Evolutionary conservation across 164 flowering plant species (phyloP).

Genomic region (Chloranthus sessilifolius): DNA sequence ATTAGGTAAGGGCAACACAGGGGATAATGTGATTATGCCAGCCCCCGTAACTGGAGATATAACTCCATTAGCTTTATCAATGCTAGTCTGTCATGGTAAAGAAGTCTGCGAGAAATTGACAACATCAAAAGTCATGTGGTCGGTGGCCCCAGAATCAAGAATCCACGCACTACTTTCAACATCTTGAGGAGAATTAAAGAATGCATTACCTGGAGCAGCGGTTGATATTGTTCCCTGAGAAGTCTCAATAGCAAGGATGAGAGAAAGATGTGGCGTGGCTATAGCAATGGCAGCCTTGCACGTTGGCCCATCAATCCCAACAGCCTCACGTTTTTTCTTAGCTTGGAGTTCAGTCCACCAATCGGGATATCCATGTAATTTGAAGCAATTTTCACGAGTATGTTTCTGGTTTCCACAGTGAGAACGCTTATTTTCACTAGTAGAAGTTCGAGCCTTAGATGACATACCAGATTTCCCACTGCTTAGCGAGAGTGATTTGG

Average conservation of each 20-base stretch:
- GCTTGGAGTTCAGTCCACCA: constrained; percentile 9
- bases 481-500: neutral
- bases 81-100: neutral
- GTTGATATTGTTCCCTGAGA: too few species aligned
- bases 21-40: neutral
- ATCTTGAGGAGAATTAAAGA: too few species aligned
- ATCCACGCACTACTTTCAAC: neutral
- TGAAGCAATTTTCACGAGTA: constrained; percentile 9
- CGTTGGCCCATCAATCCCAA: neutral
- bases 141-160: neutral
- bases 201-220: neutral
- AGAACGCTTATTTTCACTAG: constrained; percentile 7
- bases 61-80: constrained; percentile 11
- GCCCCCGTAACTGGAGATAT: constrained; percentile 6
- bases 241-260: too few species aligned
- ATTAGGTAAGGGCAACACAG: neutral
- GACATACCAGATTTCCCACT: neutral
- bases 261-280: neutral
- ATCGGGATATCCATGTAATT: constrained; percentile 5
- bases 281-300: neutral
- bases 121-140: constrained; percentile 1
- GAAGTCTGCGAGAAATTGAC: neutral
- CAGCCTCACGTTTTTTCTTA: constrained; percentile 1
- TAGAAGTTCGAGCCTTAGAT: neutral
- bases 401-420: constrained; percentile 4